Evolutionary conservation across 2,329 filamentous ascomycete species (phyloP).

Genomic region (Aulographum hederae): DNA sequence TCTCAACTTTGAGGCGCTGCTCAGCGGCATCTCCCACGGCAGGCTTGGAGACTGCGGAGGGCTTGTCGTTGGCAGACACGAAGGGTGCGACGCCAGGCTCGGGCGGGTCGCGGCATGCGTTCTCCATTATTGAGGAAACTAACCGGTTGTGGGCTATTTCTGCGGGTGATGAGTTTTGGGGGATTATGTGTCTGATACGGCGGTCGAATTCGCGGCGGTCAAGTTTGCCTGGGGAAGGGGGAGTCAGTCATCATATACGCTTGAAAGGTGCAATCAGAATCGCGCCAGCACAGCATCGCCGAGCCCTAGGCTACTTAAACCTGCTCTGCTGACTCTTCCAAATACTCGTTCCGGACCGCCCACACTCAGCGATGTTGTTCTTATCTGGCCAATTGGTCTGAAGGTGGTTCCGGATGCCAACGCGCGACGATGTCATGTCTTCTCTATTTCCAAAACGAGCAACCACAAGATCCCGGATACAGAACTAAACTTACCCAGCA

Average conservation of each 20-base stretch:
- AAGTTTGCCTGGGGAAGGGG: constrained; percentile 27
- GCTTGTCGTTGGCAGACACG: constrained; percentile 56
- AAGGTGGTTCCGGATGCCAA: constrained; percentile 4
- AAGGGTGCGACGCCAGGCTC: constrained; percentile 44
- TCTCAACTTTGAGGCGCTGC: constrained; percentile 43
- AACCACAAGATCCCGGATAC: not conserved
- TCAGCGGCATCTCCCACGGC: constrained; percentile 40
- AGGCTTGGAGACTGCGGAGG: constrained; percentile 48
- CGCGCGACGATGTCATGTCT: not conserved
- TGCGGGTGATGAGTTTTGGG: constrained; percentile 30
- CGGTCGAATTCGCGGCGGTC: constrained; percentile 42
- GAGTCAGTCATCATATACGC: constrained; percentile 1
- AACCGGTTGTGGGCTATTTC: constrained; percentile 44
- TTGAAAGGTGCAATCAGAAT: too few relatives aligned
- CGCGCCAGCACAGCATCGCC: too few relatives aligned
- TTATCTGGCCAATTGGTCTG: constrained; percentile 2
- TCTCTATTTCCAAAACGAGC: not conserved
- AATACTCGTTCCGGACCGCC: not conserved
- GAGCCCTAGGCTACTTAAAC: too few relatives aligned
- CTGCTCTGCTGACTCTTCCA: too few relatives aligned
- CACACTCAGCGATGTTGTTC: not conserved
- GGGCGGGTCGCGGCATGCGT: constrained; percentile 39
- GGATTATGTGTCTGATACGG: constrained; percentile 35
- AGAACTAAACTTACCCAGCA: constrained; percentile 32
- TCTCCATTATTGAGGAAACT: constrained; percentile 38